Evolutionary conservation across 257 asterid genomes (phyloP).

Genomic region (Solanum peruvianum): DNA sequence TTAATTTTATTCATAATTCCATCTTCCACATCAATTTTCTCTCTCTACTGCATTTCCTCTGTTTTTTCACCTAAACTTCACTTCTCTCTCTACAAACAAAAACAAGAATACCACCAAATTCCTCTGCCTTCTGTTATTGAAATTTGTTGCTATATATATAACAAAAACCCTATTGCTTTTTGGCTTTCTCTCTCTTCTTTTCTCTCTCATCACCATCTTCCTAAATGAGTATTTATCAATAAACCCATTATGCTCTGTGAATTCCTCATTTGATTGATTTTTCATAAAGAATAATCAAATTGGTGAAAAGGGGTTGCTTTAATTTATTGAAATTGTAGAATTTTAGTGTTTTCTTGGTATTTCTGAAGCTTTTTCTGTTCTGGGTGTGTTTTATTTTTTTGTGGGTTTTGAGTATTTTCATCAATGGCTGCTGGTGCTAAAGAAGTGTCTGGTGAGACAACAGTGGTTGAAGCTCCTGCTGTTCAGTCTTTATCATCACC

Average conservation of each 20-base stretch:
- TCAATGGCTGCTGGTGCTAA: slow-evolving; percentile 82
- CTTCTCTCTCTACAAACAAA: background rate
- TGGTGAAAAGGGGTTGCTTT: background rate
- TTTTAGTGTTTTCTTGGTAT: background rate
- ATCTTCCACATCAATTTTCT: background rate
- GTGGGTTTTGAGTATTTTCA: slow-evolving; percentile 2
- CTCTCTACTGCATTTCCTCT: background rate
- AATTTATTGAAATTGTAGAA: background rate
- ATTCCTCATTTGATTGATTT: background rate
- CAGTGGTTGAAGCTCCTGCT: slow-evolving; percentile 40
- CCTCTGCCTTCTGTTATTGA: background rate
- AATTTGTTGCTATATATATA: background rate
- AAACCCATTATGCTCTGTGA: background rate
- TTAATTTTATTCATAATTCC: background rate
- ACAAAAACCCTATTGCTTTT: background rate
- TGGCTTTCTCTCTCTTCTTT: background rate
- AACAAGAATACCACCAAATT: background rate
- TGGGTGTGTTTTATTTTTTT: background rate
- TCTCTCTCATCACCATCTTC: background rate
- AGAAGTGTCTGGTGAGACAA: slow-evolving; percentile 62
- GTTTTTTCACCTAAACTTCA: background rate
- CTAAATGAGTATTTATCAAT: background rate
- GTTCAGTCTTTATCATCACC: slow-evolving; percentile 13
- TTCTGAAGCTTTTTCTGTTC: slow-evolving; percentile 7
- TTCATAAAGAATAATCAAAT: background rate